Base-by-base conservation (phyloP, 2,329 filamentous ascomycete genomes). In the Aspergillus alliaceus region DNA sequence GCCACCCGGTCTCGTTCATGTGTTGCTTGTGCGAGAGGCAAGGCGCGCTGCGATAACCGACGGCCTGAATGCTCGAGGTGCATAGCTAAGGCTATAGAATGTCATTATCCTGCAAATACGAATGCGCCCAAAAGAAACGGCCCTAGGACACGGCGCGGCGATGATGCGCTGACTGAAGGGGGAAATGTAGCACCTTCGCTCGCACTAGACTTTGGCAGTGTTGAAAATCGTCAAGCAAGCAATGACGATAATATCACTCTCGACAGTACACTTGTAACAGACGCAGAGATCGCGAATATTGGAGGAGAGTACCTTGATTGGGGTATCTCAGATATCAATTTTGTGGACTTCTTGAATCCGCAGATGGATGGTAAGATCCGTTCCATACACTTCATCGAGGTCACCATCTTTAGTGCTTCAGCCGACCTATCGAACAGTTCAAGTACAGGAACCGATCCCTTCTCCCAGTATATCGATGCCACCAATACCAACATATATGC, bases 31-130 rank as follows among this genome's bases (percentile, higher is more conserved):
- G 73, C 68, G 3, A 71, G 58, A 64, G 60, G 58, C 2, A 79
- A 79, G 64, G 63, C 66, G 14, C 72, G 72, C 27, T 79, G 76
- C 59, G 75, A 78, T 64, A 71, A 71, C 22, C 65, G 52, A 47
- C 64, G 61, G 46, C 75, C 76, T 2, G 35, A 60, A 64, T 79
- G 77, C 64, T 74, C 74, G 42, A 71, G 73, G 53, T 79, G 77
- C 57, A 61, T 59, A 47, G 58, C 57, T 40, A 77, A 72, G 61
- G 69, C 53, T 25, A 62, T 72, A 47, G 63, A 69, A 54, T 79
- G 76, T 53, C 67, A 64, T n/a, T 78, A 77, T 66, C 34, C 64
- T 59, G 6, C 66, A 66, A 51, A 63, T 68, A 31, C n/a, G n/a
- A n/a, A n/a, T n/a, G n/a, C 69, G 63, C 20, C 18, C 37, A 24